These are phyloP conservation scores for Vararia minispora DNA, from an alignment of 768 basidiomycete genomes.

Conservation along the genomic window DNA sequence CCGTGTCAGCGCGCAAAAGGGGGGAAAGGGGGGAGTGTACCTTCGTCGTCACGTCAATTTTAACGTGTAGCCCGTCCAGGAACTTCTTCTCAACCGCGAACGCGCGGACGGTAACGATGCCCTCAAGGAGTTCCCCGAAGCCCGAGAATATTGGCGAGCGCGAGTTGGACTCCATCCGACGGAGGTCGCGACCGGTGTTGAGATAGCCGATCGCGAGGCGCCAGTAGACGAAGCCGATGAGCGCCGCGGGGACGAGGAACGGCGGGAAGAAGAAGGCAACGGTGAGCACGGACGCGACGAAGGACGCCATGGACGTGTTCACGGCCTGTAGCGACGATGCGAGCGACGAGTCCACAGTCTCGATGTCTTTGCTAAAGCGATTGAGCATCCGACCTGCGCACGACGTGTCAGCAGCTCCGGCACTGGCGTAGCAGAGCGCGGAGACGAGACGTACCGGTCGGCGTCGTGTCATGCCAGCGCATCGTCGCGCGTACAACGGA, in stretches of 20 bases:
- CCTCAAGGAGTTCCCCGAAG: constrained; percentile 74
- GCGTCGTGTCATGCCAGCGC: constrained; percentile 77
- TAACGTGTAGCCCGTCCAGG: constrained; percentile 59
- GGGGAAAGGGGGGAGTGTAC: constrained; percentile 21
- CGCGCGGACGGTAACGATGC: constrained; percentile 87
- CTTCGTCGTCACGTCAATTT: constrained; percentile 72
- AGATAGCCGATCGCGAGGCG: constrained; percentile 61
- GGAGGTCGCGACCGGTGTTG: constrained; percentile 72
- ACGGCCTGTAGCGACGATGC: constrained; percentile 62
- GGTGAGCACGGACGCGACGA: constrained; percentile 66
- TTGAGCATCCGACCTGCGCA: constrained; percentile 69
- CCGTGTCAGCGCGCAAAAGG: not conserved
- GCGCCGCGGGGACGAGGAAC: constrained; percentile 67
- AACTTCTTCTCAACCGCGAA: constrained; percentile 78
- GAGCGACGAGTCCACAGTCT: constrained; percentile 72
- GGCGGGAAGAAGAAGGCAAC: constrained; percentile 74
- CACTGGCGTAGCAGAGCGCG: no score
- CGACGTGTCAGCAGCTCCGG: not conserved
- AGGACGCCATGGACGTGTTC: constrained; percentile 65
- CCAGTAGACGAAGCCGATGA: constrained; percentile 69
- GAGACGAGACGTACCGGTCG: constrained; percentile 44
- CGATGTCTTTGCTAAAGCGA: constrained; percentile 79
- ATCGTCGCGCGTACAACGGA: constrained; percentile 75
- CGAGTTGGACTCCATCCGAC: constrained; percentile 85
- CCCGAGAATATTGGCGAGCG: constrained; percentile 78